A percentile compares a stretch with the other conserved stretches of the same genome.
These are phyloP conservation scores for Leccinum truebloodii DNA, from an alignment of 768 basidiomycete genomes.

Conservation along the genomic window DNA sequence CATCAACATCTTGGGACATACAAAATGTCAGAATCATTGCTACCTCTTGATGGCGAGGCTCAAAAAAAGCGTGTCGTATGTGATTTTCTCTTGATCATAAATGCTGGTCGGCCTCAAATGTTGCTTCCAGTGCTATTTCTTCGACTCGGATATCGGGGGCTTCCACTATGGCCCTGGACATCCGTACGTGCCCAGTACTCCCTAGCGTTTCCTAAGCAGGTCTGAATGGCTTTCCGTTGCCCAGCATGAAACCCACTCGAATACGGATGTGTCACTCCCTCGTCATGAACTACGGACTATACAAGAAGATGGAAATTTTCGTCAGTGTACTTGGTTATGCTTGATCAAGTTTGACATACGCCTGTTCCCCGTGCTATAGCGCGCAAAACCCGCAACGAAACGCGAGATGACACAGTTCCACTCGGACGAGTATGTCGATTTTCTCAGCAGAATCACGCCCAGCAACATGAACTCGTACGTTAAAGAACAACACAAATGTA, in stretches of 20 bases:
- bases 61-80: slow-evolving; percentile 88
- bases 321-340: slow-evolving; percentile 51
- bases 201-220: neutral
- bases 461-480: slow-evolving; percentile 93
- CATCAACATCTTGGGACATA: slow-evolving; percentile 1
- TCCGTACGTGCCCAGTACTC: slow-evolving; percentile 56
- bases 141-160: slow-evolving; percentile 98
- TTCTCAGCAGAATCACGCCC: slow-evolving; percentile 90
- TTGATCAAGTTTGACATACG: slow-evolving; percentile 3
- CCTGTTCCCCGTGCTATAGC: slow-evolving; percentile 45
- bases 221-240: slow-evolving; percentile 1
- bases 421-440: slow-evolving; percentile 99
- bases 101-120: slow-evolving; percentile 6
- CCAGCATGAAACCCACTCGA: slow-evolving; percentile 94
- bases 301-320: slow-evolving; percentile 99
- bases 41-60: slow-evolving; percentile 68
- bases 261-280: slow-evolving; percentile 99
- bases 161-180: slow-evolving; percentile 99
- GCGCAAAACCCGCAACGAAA: slow-evolving; percentile 98
- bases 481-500: slow-evolving; percentile 96
- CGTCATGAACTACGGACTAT: slow-evolving; percentile 99
- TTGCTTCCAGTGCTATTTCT: slow-evolving; percentile 87
- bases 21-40: slow-evolving; percentile 45
- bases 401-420: slow-evolving; percentile 99
- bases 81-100: slow-evolving; percentile 18